Evolutionary conservation across 1,284 basidiomycete genomes (phyloP), one percentile per base, ranked within the genome.

Genomic region (Rhodotorula sp.): DNA sequence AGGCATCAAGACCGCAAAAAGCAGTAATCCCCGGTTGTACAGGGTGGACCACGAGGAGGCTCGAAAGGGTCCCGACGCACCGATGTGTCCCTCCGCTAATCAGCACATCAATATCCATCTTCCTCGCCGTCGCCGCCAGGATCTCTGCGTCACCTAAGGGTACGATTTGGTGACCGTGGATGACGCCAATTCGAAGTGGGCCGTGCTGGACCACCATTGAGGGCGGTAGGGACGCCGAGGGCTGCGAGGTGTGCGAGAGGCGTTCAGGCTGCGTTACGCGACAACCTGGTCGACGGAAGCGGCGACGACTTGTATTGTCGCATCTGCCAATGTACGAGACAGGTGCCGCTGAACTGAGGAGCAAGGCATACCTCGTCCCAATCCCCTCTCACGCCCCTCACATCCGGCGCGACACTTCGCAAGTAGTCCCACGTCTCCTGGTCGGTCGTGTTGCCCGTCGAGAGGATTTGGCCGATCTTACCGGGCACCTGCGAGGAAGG

Each of bases 381-480:
- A 81, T 99, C 96, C 4, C 96, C 95, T 75, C 88, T 85, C 8
- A 96, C 95, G 52, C 94, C 89, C 76, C 92, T 87, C 10, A 99
- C 90, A 77, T 98, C 96, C 15, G 90, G 88, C n/a, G 92, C 89
- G 30, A 99, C 90, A n/a, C 91, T 93, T 67, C 92, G 85, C n/a
- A 99, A 84, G 82, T 97, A 99, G 78, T 98, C 95, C 78, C 90
- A 93, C 18, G 95, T 99, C 82, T 97, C 95, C 77, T 90, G 89
- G 82, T 99, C 96, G 80, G 93, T 96, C 20, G 98, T 89, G 79
- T 99, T 99, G 59, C 95, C 96, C 0, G 95, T 99, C 80, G 94
- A 96, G 46, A 99, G 85, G 72, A 99, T 96, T 81, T 99, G 95
- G 74, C 95, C 92, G 52, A 99, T 99, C 83, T 99, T 99, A 48